Percentiles rank a stretch among this genome's conserved stretches.
Conservation (phyloP, 2,329 filamentous ascomycete species). For the Neodidymelliopsis sp. region DNA sequence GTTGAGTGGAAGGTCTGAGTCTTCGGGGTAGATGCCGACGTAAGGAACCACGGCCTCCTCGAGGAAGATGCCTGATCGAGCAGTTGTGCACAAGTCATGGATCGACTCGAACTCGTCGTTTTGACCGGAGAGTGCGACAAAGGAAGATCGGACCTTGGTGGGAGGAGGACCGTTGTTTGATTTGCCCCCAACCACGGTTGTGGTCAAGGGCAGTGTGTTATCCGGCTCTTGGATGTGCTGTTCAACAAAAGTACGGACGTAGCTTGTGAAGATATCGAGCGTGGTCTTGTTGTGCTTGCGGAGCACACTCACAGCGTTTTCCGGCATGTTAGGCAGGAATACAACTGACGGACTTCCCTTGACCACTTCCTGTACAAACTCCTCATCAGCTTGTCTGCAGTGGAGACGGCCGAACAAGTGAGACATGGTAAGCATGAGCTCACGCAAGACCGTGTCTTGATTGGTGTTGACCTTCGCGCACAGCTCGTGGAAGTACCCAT, state of each 20-base stretch:
- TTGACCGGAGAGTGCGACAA: slow-evolving; percentile 74
- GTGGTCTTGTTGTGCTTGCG: slow-evolving; percentile 70
- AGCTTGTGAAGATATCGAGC: slow-evolving; percentile 70
- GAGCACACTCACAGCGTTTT: slow-evolving; percentile 64
- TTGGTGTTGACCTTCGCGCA: slow-evolving; percentile 65
- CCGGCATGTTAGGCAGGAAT: slow-evolving; percentile 69
- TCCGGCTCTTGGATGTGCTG: slow-evolving; percentile 68
- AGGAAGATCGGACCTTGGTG: slow-evolving; percentile 68
- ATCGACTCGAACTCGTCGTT: slow-evolving; percentile 70
- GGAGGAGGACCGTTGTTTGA: slow-evolving; percentile 31
- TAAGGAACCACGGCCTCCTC: slow-evolving; percentile 77
- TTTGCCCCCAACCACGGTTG: slow-evolving; percentile 54
- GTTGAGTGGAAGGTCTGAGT: slow-evolving; percentile 64
- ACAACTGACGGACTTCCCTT: slow-evolving; percentile 69
- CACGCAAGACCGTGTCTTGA: slow-evolving; percentile 60
- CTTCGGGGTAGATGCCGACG: slow-evolving; percentile 66
- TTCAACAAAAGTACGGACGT: slow-evolving; percentile 72
- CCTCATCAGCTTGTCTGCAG: slow-evolving; percentile 56
- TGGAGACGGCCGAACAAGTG: slow-evolving; percentile 73
- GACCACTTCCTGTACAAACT: slow-evolving; percentile 58
- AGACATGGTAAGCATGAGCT: slow-evolving; percentile 72
- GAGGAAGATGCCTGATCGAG: slow-evolving; percentile 74
- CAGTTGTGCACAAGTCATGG: slow-evolving; percentile 70
- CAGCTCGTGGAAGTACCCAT: slow-evolving; percentile 72
- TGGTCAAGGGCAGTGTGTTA: slow-evolving; percentile 65